These are phyloP conservation scores for Microbotryomycetes sp. DNA, from an alignment of 1,284 basidiomycete genomes.

Conservation along the genomic window DNA sequence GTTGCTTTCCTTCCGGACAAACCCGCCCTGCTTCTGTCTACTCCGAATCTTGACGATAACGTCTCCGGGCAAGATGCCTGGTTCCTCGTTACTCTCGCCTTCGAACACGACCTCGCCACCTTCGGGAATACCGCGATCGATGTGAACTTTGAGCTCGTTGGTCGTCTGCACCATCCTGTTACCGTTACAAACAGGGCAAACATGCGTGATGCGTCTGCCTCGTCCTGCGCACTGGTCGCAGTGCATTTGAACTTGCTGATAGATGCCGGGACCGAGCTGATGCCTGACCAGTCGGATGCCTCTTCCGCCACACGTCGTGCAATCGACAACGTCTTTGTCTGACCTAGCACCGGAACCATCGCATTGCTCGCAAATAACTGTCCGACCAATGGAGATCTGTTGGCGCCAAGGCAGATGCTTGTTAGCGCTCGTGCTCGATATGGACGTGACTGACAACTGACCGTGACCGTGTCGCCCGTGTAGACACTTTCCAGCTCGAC, in stretches of 20 bases:
- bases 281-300: conserved; percentile 78
- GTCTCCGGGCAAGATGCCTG: conserved; percentile 88
- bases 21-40: conserved; percentile 62
- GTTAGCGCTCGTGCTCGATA: too few species aligned
- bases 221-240: conserved; percentile 59
- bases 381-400: conserved; percentile 84
- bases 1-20: conserved; percentile 76
- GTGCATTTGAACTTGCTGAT: conserved; percentile 37
- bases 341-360: conserved; percentile 84
- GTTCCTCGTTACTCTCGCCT: conserved; percentile 85
- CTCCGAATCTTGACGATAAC: conserved; percentile 74
- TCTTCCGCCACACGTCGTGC: conserved; percentile 68
- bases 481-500: conserved; percentile 81
- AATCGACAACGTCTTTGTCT: conserved; percentile 73
- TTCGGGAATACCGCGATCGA: conserved; percentile 81
- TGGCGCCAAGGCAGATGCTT: too few species aligned
- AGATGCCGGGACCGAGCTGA: conserved; percentile 54
- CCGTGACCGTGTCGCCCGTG: conserved; percentile 71
- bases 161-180: conserved; percentile 61
- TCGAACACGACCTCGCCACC: conserved; percentile 85
- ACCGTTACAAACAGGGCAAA: conserved; percentile 73
- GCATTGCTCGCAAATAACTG: conserved; percentile 85
- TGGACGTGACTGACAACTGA: conserved; percentile 47
- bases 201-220: conserved; percentile 60
- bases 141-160: conserved; percentile 63